Evolutionary conservation across 2,329 filamentous ascomycete species (phyloP), one percentile per base, ranked within the genome.

Genomic region (Aureobasidium namibiae): DNA sequence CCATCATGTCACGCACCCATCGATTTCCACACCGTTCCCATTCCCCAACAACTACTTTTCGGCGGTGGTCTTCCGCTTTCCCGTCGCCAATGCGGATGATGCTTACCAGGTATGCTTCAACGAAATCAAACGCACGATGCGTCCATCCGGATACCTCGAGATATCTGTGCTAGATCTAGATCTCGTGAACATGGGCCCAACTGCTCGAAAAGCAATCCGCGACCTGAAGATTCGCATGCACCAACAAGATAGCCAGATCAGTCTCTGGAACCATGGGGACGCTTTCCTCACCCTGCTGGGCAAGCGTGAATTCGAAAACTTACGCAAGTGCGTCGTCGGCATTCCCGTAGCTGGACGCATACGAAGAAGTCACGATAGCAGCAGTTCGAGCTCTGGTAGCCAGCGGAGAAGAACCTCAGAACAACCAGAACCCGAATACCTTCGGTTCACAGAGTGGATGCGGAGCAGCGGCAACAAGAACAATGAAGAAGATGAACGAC

Each of bases 71-170:
- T 86, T 89, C 67, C 85, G 90, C 41, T 94, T 94, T 66, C 88
- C 89, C 0, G 75, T 82, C 0, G 87, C 85, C 0, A 82, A 84
- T 0, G 82, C 88, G 0, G 86, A 89, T 61, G 74, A 81, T 0
- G 78, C 87, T 62, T 89, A 90, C 67, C 81, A 84, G 61, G 86
- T 86, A 67, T 81, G 90, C 49, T 77, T 94, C 18, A 82, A 82
- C 0, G 89, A 94, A 71, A 85, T 87, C 60, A 87, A 88, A 56
- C 85, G 89, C 2, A 89, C 92, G 0, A 77, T 94, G 29, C 86
- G 88, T 63, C 87, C 89, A 0, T 87, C 87, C 11, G 89, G 89
- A 0, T 88, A 86, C 67, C 80, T 94, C n/a, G 89, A 94, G 71
- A 75, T 92, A 18, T 86, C 85, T 0, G 85, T 91, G 38, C 79